Percentiles rank a stretch among this genome's conserved stretches.
Conservation (phyloP, 331 rosid genomes). For the Arachis monticola region DNA sequence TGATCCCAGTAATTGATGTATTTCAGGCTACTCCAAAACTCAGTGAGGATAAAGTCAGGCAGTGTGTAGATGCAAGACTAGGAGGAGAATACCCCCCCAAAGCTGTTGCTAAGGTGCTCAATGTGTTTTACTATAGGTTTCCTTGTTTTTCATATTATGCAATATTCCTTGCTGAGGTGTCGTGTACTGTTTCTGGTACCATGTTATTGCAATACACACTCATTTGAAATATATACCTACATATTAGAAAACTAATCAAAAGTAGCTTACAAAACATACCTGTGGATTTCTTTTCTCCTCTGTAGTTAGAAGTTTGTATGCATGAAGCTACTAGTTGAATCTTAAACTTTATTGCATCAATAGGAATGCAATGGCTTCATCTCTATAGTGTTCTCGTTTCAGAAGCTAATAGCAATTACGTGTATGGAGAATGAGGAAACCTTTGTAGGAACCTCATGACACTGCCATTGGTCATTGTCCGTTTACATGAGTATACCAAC, state of each 20-base stretch:
- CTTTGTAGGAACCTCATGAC: not conserved
- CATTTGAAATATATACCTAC: not conserved
- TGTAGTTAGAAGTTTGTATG: constrained; percentile 2
- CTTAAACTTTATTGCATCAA: constrained; percentile 7
- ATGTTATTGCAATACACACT: constrained; percentile 15
- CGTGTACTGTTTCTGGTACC: constrained; percentile 9
- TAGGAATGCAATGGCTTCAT: constrained; percentile 25
- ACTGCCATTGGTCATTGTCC: constrained; percentile 5
- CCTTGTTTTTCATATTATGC: not conserved
- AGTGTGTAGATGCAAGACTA: constrained; percentile 78
- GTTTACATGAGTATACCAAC: not conserved
- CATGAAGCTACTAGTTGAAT: constrained; percentile 6
- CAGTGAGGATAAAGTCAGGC: constrained; percentile 88
- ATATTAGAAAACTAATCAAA: constrained; percentile 18
- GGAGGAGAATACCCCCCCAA: constrained; percentile 82
- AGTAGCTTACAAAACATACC: constrained; percentile 11
- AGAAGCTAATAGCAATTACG: not conserved
- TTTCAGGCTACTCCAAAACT: constrained; percentile 91
- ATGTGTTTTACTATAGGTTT: constrained; percentile 15
- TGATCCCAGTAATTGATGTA: constrained; percentile 38
- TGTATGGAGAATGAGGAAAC: not conserved
- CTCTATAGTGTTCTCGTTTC: not conserved
- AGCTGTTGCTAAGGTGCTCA: constrained; percentile 84
- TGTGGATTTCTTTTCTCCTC: not conserved
- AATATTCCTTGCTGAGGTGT: constrained; percentile 23